Conservation (phyloP, 2,329 filamentous ascomycete genomes). For the Phoma sp. region DNA sequence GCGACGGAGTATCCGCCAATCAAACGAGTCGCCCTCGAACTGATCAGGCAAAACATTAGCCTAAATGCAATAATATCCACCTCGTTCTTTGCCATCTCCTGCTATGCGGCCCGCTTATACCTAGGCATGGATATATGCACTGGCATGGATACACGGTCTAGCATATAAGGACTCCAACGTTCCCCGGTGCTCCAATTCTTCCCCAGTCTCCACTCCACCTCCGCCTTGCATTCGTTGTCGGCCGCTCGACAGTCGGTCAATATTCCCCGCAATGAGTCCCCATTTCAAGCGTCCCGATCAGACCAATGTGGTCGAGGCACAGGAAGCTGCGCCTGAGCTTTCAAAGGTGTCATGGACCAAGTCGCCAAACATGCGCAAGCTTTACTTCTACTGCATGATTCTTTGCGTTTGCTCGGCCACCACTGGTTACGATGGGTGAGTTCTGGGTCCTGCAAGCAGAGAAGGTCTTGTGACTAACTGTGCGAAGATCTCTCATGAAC, state of each 20-base stretch:
- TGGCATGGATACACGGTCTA: constrained; percentile 11
- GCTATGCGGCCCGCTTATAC: constrained; percentile 23
- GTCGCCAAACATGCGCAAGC: constrained; percentile 53
- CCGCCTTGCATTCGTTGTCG: constrained; percentile 11
- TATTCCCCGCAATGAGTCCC: constrained; percentile 17
- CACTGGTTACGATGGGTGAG: constrained; percentile 64
- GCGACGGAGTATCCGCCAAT: constrained; percentile 14
- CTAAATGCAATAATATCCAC: constrained; percentile 24
- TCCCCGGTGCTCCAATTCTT: constrained; percentile 20
- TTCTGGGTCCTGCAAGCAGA: constrained; percentile 23
- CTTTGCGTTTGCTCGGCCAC: constrained; percentile 64
- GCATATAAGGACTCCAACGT: constrained; percentile 22
- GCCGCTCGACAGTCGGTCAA: constrained; percentile 17
- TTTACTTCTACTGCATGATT: constrained; percentile 62
- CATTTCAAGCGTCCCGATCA: constrained; percentile 22
- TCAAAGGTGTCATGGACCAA: constrained; percentile 16
- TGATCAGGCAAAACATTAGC: constrained; percentile 21
- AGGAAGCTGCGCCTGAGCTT: constrained; percentile 22
- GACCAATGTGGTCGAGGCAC: constrained; percentile 22
- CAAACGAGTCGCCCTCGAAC: constrained; percentile 14
- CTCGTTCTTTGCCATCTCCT: constrained; percentile 21
- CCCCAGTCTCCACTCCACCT: constrained; percentile 23
- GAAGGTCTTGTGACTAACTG: background rate
- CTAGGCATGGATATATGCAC: constrained; percentile 12
- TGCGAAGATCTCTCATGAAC: constrained; percentile 53